phyloP scores from a whole-genome alignment of 2,329 filamentous ascomycete genomes.

The Trichoderma pleuroti region DNA sequence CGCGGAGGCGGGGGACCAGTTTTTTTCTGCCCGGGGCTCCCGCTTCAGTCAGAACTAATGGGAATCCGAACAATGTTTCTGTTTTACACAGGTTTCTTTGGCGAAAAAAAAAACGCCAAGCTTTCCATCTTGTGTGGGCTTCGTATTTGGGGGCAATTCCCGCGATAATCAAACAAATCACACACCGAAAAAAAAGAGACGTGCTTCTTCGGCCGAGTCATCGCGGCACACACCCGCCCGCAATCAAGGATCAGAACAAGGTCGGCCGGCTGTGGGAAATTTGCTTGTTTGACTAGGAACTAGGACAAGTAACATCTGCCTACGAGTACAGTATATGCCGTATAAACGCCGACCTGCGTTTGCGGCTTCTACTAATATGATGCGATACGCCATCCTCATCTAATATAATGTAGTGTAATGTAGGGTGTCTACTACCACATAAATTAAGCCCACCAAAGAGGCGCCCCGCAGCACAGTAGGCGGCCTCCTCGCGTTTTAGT shows the following conservation, averaged over 20 bases:
- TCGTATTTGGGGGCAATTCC: neutral
- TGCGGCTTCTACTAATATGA: neutral
- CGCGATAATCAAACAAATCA: neutral
- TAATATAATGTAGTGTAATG: neutral
- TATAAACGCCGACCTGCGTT: neutral
- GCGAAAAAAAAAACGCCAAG: too few species aligned
- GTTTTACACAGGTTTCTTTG: too few species aligned
- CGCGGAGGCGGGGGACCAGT: neutral
- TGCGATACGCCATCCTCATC: neutral
- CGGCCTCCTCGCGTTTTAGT: neutral
- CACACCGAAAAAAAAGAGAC: neutral
- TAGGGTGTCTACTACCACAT: neutral
- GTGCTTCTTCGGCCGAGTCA: neutral
- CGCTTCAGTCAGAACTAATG: too few species aligned
- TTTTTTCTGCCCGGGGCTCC: neutral
- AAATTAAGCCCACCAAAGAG: too few species aligned
- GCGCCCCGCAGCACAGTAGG: neutral
- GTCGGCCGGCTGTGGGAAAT: neutral
- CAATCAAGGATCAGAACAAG: neutral
- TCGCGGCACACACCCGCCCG: neutral
- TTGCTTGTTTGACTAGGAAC: neutral
- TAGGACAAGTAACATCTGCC: neutral
- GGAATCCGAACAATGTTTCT: too few species aligned
- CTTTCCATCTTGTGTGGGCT: neutral
- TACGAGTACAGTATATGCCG: neutral